Evolutionary conservation across 2,329 filamentous ascomycete genomes (phyloP), one percentile per base, ranked within the genome.

Genomic region (Coleophoma eucalyptorum): DNA sequence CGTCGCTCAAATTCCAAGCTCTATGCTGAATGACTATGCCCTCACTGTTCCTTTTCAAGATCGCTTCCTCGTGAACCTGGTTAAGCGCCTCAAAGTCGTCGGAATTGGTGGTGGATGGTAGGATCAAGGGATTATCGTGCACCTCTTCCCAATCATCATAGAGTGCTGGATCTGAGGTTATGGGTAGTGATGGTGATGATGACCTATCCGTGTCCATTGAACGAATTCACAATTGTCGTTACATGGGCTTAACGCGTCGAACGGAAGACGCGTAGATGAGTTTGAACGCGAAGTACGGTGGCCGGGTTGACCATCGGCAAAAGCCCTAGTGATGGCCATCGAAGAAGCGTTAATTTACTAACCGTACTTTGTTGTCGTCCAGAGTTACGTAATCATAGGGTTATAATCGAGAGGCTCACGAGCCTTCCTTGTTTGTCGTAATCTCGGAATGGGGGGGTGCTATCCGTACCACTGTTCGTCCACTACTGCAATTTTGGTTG

Each of bases 21-120:
- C 77, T 67, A 58, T 80, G 73, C 49, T 77, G 75, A 47, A 80
- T 78, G 5, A 79, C 75, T 15, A 75, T 63, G 31, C 73, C 69
- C 44, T 68, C 61, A 40, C 63, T 68, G 16, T 63, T 73, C 59
- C 76, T 75, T 49, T 62, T 65, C 26, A 63, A 63, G 26, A 59
- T 69, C 15, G 66, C 66, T 56, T 79, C 75, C 50, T 65, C 60
- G 32, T 67, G 62, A 34, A 71, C 65, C 50, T 67, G 59, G 38
- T 72, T 64, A 19, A 76, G 59, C 38, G 72, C 71, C 55, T 77
- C 70, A 42, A 77, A 54, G 40, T 78, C 75, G 69, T 80, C 73
- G 10, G 72, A 72, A 56, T 69, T 58, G 21, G 67, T 57, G 44
- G 53, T 58, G 26, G 55, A 53, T 37, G 56, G 50, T 43, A 47